Evolutionary conservation across 306 rosid species (phyloP).

Genomic region (Elaeagnus macrophylla): DNA sequence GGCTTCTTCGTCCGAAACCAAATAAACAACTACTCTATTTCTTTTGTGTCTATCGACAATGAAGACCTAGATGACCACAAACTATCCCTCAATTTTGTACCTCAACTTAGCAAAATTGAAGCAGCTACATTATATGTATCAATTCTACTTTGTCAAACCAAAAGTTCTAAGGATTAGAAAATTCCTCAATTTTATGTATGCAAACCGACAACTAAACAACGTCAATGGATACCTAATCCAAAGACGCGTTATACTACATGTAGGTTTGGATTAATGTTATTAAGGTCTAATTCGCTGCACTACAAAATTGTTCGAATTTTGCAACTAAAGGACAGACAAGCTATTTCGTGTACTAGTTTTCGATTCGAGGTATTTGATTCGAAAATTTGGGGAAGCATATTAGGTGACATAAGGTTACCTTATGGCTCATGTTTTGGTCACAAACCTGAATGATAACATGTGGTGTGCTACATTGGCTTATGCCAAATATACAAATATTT

Average conservation of each 20-base stretch:
- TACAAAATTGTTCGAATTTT: conserved; percentile 13
- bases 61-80: background rate
- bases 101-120: background rate
- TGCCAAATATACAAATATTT: background rate
- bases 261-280: background rate
- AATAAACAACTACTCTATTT: too few species aligned
- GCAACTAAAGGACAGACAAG: background rate
- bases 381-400: conserved; percentile 7
- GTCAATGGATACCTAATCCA: conserved; percentile 1
- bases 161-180: background rate
- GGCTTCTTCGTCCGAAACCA: background rate
- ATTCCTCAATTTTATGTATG: background rate
- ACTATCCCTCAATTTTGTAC: conserved; percentile 6
- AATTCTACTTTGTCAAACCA: background rate
- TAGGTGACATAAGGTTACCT: background rate
- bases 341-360: background rate
- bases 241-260: background rate
- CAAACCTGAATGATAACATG: background rate
- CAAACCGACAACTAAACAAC: conserved; percentile 9
- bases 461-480: background rate
- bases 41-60: background rate
- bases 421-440: background rate
- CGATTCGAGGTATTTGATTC: conserved; percentile 7
- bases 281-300: background rate
- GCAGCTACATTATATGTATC: background rate